phyloP scores from a whole-genome alignment of 1,284 basidiomycete species.

The Pascua guehoae region DNA sequence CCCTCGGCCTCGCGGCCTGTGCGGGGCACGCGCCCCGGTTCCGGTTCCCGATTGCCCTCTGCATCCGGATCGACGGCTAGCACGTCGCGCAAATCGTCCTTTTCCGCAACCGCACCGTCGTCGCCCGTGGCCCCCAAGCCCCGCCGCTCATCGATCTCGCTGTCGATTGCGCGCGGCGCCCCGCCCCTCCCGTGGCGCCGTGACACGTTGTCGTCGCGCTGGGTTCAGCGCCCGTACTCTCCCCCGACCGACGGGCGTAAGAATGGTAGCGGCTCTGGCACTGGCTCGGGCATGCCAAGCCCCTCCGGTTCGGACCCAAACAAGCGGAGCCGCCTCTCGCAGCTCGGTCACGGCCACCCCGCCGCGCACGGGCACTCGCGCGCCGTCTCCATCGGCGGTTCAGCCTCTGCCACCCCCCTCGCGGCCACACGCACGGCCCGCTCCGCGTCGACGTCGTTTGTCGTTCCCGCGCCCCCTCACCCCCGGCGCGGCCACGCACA shows the following conservation, averaged over 20 bases:
- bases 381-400: neutral
- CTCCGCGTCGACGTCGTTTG: neutral
- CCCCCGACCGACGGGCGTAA: neutral
- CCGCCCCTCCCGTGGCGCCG: constrained; percentile 15
- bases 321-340: neutral
- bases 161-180: neutral
- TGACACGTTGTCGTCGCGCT: constrained; percentile 1
- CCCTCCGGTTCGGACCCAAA: neutral
- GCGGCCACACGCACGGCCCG: neutral
- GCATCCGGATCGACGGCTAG: no score
- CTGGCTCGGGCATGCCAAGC: neutral
- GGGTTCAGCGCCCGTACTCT: constrained; percentile 14
- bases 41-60: no score
- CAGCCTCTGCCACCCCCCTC: neutral
- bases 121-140: neutral
- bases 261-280: neutral
- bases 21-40: neutral
- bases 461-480: neutral
- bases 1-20: neutral
- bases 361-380: neutral
- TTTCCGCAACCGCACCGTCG: neutral
- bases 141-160: neutral
- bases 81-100: neutral
- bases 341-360: neutral
- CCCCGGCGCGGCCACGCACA: neutral